Evolutionary conservation across 176 grass and related monocot genomes (phyloP).

Genomic region (Oryza officinalis): DNA sequence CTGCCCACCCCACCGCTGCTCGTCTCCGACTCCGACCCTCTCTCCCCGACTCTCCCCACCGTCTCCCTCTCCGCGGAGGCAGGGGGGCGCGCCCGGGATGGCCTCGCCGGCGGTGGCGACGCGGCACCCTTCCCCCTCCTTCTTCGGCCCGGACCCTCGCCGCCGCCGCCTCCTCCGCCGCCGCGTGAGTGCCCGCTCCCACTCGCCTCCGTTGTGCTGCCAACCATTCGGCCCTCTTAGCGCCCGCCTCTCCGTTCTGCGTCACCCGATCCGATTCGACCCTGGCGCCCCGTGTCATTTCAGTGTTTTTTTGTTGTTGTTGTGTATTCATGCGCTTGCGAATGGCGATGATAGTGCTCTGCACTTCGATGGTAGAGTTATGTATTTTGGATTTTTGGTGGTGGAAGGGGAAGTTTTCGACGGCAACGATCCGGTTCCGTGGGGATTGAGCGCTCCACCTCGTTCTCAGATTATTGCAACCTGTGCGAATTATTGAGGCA

Average conservation of each 20-base stretch:
- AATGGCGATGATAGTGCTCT: not conserved
- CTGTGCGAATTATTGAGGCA: not conserved
- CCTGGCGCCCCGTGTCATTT: not conserved
- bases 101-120: slow-evolving; percentile 40
- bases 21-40: not conserved
- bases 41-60: too few relatives aligned
- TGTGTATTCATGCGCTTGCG: not conserved
- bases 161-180: not conserved
- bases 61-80: slow-evolving; percentile 2
- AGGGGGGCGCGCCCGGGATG: not conserved
- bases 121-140: slow-evolving; percentile 27
- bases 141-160: slow-evolving; percentile 12
- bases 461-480: not conserved
- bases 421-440: not conserved
- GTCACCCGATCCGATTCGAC: not conserved
- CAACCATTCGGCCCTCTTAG: not conserved
- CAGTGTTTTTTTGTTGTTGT: not conserved
- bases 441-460: not conserved
- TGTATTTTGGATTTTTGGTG: not conserved
- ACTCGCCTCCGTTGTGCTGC: too few relatives aligned
- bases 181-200: slow-evolving; percentile 35
- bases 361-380: not conserved
- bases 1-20: not conserved
- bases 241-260: not conserved
- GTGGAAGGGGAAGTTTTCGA: not conserved